These are phyloP conservation scores for Chenopodium quinoa DNA, from an alignment of 148 eudicot genomes.

Conservation along the genomic window DNA sequence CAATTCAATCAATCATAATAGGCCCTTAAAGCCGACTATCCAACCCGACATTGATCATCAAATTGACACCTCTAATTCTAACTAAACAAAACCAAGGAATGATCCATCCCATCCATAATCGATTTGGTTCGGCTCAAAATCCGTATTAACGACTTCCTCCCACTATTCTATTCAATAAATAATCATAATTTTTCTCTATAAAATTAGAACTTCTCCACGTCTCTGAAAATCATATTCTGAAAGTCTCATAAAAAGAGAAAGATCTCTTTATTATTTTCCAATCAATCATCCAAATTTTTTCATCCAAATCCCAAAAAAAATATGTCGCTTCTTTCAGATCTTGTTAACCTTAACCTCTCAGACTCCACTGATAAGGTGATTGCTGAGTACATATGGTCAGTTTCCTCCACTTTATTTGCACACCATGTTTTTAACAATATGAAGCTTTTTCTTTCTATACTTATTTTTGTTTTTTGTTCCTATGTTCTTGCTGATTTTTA, in stretches of 20 bases:
- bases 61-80: no score
- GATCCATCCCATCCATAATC: no score
- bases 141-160: no score
- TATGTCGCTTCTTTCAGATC: conserved; percentile 44
- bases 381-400: conserved; percentile 69
- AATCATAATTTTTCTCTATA: background rate
- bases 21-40: no score
- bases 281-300: background rate
- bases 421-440: conserved; percentile 11
- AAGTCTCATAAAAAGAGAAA: background rate
- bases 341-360: conserved; percentile 52
- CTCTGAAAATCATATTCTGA: background rate
- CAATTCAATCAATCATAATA: no score
- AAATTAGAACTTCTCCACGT: background rate
- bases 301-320: background rate
- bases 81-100: no score
- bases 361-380: conserved; percentile 51
- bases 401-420: background rate
- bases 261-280: background rate
- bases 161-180: no score
- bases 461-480: background rate
- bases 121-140: no score
- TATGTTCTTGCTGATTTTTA: background rate
- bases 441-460: background rate
- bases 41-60: no score